A percentile compares a stretch with the other conserved stretches of the same genome.
phyloP scores from a whole-genome alignment of 208 protist genomes.

The Trypanosoma avium region DNA sequence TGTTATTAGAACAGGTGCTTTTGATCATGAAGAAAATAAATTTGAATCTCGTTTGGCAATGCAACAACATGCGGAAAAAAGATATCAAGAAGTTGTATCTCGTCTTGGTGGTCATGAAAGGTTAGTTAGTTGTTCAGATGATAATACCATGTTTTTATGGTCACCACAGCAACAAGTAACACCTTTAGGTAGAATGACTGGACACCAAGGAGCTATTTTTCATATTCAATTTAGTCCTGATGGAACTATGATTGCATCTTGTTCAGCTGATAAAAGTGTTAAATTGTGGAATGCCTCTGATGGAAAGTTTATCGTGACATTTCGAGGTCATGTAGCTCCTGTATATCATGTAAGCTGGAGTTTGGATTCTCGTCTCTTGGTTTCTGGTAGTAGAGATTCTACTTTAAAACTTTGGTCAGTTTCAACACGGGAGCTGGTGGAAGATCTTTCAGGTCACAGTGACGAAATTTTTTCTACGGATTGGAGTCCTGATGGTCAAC shows the following conservation, averaged over 20 bases:
- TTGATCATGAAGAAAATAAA: conserved; percentile 90
- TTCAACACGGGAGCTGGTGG: conserved; percentile 87
- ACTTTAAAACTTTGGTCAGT: conserved; percentile 97
- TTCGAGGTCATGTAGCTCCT: conserved; percentile 95
- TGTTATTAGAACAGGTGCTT: conserved; percentile 94
- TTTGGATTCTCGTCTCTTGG: conserved; percentile 94
- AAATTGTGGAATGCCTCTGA: conserved; percentile 95
- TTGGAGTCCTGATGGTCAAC: conserved; percentile 97
- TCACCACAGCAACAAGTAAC: conserved; percentile 84
- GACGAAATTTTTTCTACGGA: conserved; percentile 98
- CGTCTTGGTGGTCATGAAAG: conserved; percentile 78
- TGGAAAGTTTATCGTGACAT: conserved; percentile 92
- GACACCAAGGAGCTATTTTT: conserved; percentile 94
- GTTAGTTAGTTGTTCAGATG: conserved; percentile 95
- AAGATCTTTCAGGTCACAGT: conserved; percentile 97
- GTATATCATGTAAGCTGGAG: conserved; percentile 98
- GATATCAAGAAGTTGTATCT: conserved; percentile 84
- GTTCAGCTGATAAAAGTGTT: conserved; percentile 98
- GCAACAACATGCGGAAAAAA: conserved; percentile 56
- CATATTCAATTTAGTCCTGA: conserved; percentile 97
- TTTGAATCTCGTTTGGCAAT: conserved; percentile 57
- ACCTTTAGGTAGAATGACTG: conserved; percentile 91
- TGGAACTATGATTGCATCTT: conserved; percentile 95
- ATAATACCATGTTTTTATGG: conserved; percentile 98
- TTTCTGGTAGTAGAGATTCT: conserved; percentile 95